Conservation (phyloP, 345 rosid species). For the Bruguiera gymnorhiza region DNA sequence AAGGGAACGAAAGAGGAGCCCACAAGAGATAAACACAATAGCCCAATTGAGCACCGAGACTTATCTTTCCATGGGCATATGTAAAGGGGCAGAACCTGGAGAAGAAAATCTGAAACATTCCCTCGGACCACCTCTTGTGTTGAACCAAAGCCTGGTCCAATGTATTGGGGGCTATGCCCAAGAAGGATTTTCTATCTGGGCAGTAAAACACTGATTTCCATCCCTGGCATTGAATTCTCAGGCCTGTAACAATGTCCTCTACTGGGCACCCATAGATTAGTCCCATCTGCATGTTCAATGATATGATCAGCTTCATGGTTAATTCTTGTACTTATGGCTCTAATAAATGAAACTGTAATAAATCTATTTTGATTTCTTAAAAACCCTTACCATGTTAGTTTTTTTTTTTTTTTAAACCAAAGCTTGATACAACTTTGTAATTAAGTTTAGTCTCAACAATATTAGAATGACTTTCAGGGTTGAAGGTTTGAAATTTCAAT, state of each 20-base stretch:
- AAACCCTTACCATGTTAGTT: too few species aligned
- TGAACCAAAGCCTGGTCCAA: conserved; percentile 32
- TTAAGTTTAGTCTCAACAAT: too few species aligned
- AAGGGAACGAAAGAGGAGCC: conserved; percentile 34
- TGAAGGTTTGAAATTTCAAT: too few species aligned
- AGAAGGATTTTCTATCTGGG: conserved; percentile 29
- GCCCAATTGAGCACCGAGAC: conserved; percentile 32
- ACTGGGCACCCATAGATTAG: conserved; percentile 34
- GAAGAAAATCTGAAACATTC: conserved; percentile 38
- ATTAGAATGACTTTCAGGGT: too few species aligned
- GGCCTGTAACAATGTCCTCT: conserved; percentile 41
- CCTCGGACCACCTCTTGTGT: conserved; percentile 42
- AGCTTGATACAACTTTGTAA: too few species aligned
- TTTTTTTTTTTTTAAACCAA: too few species aligned
- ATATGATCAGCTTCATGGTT: not conserved
- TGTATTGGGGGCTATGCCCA: conserved; percentile 36
- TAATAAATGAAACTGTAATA: too few species aligned
- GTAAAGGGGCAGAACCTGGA: conserved; percentile 39
- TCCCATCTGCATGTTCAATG: conserved; percentile 36
- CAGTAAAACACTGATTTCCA: conserved; percentile 37
- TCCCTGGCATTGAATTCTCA: conserved; percentile 32
- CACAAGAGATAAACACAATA: conserved; percentile 30
- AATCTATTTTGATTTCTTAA: too few species aligned
- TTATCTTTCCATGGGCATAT: conserved; percentile 29
- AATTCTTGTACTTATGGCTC: not conserved